Evolutionary conservation across 768 basidiomycete species (phyloP).

Genomic region (Tubosaeta sp.): DNA sequence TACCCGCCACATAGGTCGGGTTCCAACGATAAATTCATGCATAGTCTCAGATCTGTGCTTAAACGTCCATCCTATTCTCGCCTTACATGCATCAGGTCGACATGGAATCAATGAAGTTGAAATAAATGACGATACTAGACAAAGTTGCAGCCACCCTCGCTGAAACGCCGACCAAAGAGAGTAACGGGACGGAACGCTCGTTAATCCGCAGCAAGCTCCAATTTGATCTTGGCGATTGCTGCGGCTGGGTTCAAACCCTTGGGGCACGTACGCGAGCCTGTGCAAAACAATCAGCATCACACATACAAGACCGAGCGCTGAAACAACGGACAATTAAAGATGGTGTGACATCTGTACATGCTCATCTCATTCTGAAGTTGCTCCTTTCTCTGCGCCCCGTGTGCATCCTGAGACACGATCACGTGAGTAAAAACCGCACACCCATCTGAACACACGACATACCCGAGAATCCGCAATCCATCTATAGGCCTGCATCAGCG

Average conservation of each 20-base stretch:
- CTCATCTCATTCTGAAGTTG: conserved; percentile 94
- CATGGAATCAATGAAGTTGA: not conserved
- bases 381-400: conserved; percentile 79
- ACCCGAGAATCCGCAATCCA: conserved; percentile 98
- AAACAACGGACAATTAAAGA: conserved; percentile 78
- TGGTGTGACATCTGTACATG: conserved; percentile 97
- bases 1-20: not conserved
- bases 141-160: not conserved
- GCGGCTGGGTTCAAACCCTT: conserved; percentile 93
- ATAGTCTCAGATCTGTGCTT: not conserved
- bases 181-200: not conserved
- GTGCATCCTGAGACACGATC: conserved; percentile 53
- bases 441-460: conserved; percentile 26
- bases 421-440: not conserved
- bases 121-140: not conserved
- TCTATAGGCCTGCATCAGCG: conserved; percentile 93
- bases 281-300: not conserved
- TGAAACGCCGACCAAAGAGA: not conserved
- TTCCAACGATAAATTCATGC: not conserved
- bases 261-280: conserved; percentile 91
- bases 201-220: conserved; percentile 78
- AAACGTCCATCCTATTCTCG: not conserved
- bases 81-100: not conserved
- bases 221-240: conserved; percentile 92
- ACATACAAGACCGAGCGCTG: not conserved